These are phyloP conservation scores for Trichoderma parareesei DNA, from an alignment of 495 filamentous ascomycete genomes.

Conservation along the genomic window DNA sequence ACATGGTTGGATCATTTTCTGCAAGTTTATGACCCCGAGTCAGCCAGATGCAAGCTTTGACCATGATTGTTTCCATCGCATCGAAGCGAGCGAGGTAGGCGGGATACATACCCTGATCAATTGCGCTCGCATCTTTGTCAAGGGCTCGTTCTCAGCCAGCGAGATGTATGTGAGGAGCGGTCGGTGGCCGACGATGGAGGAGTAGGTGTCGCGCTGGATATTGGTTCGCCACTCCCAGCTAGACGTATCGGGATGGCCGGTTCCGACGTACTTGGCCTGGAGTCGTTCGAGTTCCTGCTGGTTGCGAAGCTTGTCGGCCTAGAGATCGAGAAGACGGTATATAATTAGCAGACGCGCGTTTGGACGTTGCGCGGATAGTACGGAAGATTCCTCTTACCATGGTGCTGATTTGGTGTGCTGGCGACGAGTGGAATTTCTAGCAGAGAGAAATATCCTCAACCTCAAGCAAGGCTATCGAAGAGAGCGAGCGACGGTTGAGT, in stretches of 20 bases:
- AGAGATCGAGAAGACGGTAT: conserved; percentile 3
- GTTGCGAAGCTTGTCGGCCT: conserved; percentile 96
- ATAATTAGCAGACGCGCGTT: conserved; percentile 11
- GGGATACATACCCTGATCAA: conserved; percentile 56
- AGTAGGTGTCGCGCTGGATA: conserved; percentile 74
- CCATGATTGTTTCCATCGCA: not conserved
- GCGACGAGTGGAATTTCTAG: not conserved
- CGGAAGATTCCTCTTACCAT: not conserved
- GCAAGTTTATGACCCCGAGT: too few species aligned
- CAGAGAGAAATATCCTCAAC: not conserved
- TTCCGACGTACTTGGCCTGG: conserved; percentile 89
- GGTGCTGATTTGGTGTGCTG: not conserved
- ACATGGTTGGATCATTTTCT: conserved; percentile 87
- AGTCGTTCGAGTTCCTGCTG: conserved; percentile 95
- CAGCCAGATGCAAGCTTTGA: not conserved
- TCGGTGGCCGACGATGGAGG: conserved; percentile 83
- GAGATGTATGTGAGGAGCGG: conserved; percentile 82
- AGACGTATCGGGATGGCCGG: conserved; percentile 96
- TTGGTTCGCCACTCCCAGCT: conserved; percentile 94
- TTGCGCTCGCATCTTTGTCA: conserved; percentile 63
- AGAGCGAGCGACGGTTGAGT: too few species aligned
- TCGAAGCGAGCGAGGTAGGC: too few species aligned
- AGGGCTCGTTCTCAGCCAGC: conserved; percentile 76
- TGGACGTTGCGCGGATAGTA: not conserved
- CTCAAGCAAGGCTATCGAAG: too few species aligned